Base-by-base conservation (phyloP, 2,329 filamentous ascomycete species). In the Chrysosporium queenslandicum region DNA sequence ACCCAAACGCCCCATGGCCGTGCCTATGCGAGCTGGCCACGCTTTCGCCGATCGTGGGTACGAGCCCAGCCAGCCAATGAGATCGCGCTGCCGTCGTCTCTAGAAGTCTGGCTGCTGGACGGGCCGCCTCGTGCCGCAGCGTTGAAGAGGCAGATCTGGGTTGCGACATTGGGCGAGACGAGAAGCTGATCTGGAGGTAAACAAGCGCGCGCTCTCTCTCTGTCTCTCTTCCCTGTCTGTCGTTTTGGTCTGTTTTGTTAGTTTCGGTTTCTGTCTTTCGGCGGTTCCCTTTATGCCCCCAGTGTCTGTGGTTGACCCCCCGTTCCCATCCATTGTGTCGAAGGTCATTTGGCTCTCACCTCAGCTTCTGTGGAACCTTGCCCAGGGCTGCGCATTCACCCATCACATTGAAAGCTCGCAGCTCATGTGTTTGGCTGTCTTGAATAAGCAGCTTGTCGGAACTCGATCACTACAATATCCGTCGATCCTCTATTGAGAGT, bases 11-110 rank as follows among this genome's bases (percentile, higher is more conserved):
- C n/a, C 39, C 34, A 46, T 41, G 50, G 45, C 51, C 51, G 46
- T 45, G 51, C 51, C 51, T 49, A 49, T 49, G 39, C 51, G 23
- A 49, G 46, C 51, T 40, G 27, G 51, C 45, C 51, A 53, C 51
- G 51, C 51, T 53, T 41, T 39, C 49, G 51, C 45, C 37, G 51
- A 53, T 49, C 46, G 45, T 42, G 45, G 42, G 45, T 42, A 25
- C 34, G 16, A 30, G 20, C 50, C 27, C 41, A 8, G 23, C 21
- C 41, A 29, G 36, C 50, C 42, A 52, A 52, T 43, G 14, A 45
- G 39, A 18, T 14, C 23, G 37, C 36, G 27, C 23, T 14, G 36
- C 27, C 9, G n/a, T 39, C 32, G 46, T 27, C 32, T 25, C 21
- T 47, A 30, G 25, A 32, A 34, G 27, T 37, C 27, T 51, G 39